Evolutionary conservation across 2,329 filamentous ascomycete genomes (phyloP).

Genomic region (Hymenotorrendiella dingleyae): DNA sequence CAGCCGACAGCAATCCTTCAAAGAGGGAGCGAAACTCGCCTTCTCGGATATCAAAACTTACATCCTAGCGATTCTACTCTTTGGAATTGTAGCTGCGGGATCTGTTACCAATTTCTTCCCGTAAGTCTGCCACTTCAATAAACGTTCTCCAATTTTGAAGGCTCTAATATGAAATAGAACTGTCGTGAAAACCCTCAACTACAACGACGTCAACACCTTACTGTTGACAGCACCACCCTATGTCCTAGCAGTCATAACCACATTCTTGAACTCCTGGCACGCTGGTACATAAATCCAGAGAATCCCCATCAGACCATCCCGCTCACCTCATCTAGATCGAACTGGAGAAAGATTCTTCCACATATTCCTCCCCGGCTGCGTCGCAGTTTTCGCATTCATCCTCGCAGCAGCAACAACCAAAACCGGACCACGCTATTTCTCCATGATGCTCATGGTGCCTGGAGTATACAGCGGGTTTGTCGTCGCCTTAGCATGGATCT

Average conservation of each 20-base stretch:
- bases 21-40: constrained; percentile 44
- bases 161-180: constrained; percentile 39
- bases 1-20: constrained; percentile 48
- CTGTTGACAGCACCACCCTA: constrained; percentile 62
- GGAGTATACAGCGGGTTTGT: constrained; percentile 62
- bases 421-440: constrained; percentile 57
- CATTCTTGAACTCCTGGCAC: constrained; percentile 62
- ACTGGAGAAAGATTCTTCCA: constrained; percentile 68
- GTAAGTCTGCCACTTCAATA: too few relatives aligned
- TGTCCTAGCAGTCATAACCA: constrained; percentile 54
- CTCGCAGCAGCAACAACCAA: constrained; percentile 57
- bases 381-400: constrained; percentile 61
- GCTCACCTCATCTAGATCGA: constrained; percentile 40
- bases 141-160: too few relatives aligned
- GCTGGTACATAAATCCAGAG: constrained; percentile 35
- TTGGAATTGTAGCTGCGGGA: constrained; percentile 50
- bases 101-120: constrained; percentile 65
- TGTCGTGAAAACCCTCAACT: constrained; percentile 63
- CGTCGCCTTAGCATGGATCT: constrained; percentile 68
- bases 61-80: constrained; percentile 34
- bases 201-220: constrained; percentile 52
- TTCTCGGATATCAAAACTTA: constrained; percentile 48
- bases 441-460: constrained; percentile 67
- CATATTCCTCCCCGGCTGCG: constrained; percentile 53
- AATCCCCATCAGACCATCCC: not conserved